These are phyloP conservation scores for Posidonia australis DNA, from an alignment of 106 monocot species.

Conservation along the genomic window DNA sequence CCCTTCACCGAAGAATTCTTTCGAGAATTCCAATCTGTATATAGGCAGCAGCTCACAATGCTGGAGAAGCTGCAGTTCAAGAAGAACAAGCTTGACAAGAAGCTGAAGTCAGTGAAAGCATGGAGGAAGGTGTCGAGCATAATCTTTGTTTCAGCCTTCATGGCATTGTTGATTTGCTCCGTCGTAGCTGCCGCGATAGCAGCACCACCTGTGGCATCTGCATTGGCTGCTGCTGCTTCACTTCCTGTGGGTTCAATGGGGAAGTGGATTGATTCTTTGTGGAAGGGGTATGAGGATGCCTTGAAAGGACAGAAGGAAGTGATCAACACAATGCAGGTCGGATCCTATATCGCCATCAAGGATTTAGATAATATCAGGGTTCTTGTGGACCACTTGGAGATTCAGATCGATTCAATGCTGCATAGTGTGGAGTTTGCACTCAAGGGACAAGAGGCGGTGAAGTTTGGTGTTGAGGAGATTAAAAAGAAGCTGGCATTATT, in stretches of 20 bases:
- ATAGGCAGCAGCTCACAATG: conserved; percentile 57
- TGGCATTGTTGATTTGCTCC: conserved; percentile 62
- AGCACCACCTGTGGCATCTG: conserved; percentile 65
- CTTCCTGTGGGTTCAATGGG: conserved; percentile 78
- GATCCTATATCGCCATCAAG: conserved; percentile 40
- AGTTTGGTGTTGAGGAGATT: conserved; percentile 58
- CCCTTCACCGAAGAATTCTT: conserved; percentile 86
- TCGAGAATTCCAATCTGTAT: conserved; percentile 53
- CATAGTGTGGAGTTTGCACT: conserved; percentile 43
- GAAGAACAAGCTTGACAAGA: conserved; percentile 65
- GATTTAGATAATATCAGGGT: conserved; percentile 63
- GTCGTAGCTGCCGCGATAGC: conserved; percentile 77
- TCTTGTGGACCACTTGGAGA: conserved; percentile 48
- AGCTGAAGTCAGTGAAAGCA: conserved; percentile 35
- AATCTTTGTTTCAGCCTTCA: conserved; percentile 58
- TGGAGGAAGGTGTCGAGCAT: conserved; percentile 65
- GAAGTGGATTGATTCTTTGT: conserved; percentile 75
- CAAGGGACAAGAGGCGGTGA: conserved; percentile 47
- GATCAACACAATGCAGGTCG: conserved; percentile 47
- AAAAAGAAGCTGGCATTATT: conserved; percentile 54
- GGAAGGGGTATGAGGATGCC: conserved; percentile 46
- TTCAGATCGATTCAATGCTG: conserved; percentile 36
- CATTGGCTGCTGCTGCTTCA: conserved; percentile 49
- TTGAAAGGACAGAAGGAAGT: conserved; percentile 46
- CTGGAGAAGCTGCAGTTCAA: conserved; percentile 51